These are phyloP conservation scores for Pseudogymnoascus sp. DNA, from an alignment of 2,329 filamentous ascomycete genomes.

Conservation along the genomic window DNA sequence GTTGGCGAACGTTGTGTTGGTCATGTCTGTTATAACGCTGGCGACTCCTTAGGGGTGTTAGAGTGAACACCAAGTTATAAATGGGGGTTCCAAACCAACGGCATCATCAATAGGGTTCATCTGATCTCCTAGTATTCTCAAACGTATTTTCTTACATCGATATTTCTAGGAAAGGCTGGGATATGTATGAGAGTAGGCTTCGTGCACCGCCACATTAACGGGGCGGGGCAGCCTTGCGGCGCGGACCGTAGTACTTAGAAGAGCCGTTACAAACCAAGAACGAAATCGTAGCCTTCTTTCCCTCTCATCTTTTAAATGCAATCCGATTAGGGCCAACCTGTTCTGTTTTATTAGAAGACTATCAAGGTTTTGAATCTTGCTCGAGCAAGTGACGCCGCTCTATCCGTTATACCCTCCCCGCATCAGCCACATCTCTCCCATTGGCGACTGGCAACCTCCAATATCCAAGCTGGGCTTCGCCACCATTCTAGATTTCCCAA, in stretches of 20 bases:
- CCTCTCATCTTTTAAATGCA: not conserved
- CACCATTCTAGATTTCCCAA: not conserved
- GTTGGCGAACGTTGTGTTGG: not conserved
- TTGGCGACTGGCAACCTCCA: not conserved
- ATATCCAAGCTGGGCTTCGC: not conserved
- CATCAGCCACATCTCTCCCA: not conserved
- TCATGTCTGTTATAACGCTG: not conserved
- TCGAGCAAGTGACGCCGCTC: not conserved
- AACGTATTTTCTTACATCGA: not conserved
- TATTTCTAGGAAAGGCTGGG: not conserved
- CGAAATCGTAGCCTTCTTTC: not conserved
- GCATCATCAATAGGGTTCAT: not conserved
- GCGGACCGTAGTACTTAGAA: not conserved
- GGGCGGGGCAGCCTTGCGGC: not conserved
- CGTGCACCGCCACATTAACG: not conserved
- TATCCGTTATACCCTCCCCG: not conserved
- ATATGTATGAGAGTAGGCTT: not conserved
- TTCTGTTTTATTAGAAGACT: not conserved
- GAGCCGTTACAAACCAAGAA: not conserved
- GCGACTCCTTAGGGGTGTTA: not conserved
- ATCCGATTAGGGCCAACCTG: too few species aligned
- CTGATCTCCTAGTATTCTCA: not conserved
- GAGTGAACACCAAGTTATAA: not conserved
- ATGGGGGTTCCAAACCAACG: not conserved
- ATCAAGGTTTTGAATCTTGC: not conserved